Evolutionary conservation across 2,329 filamentous ascomycete genomes (phyloP).

Genomic region (Orbilia javanica): DNA sequence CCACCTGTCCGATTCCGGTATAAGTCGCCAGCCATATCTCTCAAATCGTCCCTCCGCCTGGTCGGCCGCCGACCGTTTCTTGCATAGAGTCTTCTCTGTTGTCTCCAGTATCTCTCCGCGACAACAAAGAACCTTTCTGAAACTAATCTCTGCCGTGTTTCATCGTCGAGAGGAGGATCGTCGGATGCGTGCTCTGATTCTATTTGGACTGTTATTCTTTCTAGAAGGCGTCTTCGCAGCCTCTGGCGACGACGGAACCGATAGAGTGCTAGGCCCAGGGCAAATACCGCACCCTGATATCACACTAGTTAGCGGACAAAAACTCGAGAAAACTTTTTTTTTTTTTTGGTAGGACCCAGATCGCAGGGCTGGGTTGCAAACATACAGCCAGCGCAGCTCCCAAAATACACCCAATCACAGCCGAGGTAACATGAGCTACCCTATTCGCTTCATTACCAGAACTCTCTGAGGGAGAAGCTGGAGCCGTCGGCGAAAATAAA

Average conservation of each 20-base stretch:
- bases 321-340: not conserved
- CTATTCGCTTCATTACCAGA: conserved; percentile 33
- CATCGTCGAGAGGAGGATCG: conserved; percentile 25
- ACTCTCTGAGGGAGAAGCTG: not conserved
- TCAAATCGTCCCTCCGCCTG: conserved; percentile 50
- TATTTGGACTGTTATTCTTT: conserved; percentile 42
- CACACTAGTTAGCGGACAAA: not conserved
- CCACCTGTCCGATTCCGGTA: conserved; percentile 39
- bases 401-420: conserved; percentile 54
- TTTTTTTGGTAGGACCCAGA: too few species aligned
- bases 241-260: conserved; percentile 54
- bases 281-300: conserved; percentile 46
- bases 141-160: conserved; percentile 35
- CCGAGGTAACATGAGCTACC: conserved; percentile 55
- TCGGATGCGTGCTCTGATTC: conserved; percentile 34
- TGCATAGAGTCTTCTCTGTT: conserved; percentile 38
- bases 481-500: conserved; percentile 1
- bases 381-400: conserved; percentile 54
- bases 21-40: conserved; percentile 54
- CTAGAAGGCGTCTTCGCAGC: conserved; percentile 44
- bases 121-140: conserved; percentile 51
- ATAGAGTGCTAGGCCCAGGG: conserved; percentile 49
- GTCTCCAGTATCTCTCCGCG: conserved; percentile 54
- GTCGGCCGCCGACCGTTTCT: conserved; percentile 46
- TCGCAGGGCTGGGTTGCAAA: not conserved